phyloP scores from a whole-genome alignment of 2,329 filamentous ascomycete genomes.

The Aspergillus sp. region DNA sequence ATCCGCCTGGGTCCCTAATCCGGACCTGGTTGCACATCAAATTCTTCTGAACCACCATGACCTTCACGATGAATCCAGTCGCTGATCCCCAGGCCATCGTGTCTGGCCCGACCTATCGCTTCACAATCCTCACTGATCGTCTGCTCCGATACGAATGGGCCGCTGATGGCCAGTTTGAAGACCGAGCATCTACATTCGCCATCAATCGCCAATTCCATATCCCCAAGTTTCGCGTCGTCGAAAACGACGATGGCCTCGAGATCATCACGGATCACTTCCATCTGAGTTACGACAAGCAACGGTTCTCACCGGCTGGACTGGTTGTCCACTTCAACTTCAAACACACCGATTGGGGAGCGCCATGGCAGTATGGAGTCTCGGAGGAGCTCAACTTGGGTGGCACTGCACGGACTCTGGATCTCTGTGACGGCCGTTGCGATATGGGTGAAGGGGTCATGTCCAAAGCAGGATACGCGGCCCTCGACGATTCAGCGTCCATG shows the following conservation, averaged over 20 bases:
- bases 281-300: constrained; percentile 49
- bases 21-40: background rate
- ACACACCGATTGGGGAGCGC: constrained; percentile 30
- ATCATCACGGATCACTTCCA: constrained; percentile 49
- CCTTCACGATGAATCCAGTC: constrained; percentile 35
- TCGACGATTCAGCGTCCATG: constrained; percentile 50
- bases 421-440: constrained; percentile 41
- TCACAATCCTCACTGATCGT: constrained; percentile 49
- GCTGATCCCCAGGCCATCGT: constrained; percentile 40
- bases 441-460: constrained; percentile 46
- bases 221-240: constrained; percentile 40
- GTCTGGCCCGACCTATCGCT: constrained; percentile 45
- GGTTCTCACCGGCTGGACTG: constrained; percentile 45
- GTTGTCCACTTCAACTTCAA: constrained; percentile 37
- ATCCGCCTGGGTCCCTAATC: background rate
- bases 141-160: constrained; percentile 56
- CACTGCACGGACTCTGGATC: constrained; percentile 48
- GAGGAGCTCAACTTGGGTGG: constrained; percentile 32
- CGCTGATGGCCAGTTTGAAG: constrained; percentile 50
- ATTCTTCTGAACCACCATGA: constrained; percentile 1
- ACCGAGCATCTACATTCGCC: constrained; percentile 54
- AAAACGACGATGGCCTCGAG: constrained; percentile 40
- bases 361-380: constrained; percentile 31
- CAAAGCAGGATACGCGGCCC: constrained; percentile 40
- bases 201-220: constrained; percentile 44